Conservation (phyloP, 2,329 filamentous ascomycete genomes). For the Fusarium dimerum region DNA sequence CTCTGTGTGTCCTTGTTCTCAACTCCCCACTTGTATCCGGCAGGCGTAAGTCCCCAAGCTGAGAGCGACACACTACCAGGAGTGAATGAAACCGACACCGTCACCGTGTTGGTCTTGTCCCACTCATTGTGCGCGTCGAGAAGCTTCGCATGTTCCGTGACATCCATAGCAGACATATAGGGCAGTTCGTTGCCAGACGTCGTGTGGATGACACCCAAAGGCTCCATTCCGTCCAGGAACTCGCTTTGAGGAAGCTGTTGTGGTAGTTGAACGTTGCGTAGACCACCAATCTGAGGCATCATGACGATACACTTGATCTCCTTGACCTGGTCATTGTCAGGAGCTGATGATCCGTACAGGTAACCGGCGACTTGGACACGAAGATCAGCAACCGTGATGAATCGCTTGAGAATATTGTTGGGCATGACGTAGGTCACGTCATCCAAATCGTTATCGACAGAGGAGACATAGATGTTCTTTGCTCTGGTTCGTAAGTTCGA, state of each 20-base stretch:
- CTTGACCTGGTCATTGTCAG: conserved; percentile 95
- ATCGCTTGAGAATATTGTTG: conserved; percentile 97
- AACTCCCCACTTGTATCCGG: conserved; percentile 94
- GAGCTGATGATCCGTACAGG: conserved; percentile 87
- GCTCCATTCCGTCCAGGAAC: conserved; percentile 82
- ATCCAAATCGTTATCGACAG: conserved; percentile 87
- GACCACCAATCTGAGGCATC: conserved; percentile 93
- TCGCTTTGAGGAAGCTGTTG: conserved; percentile 91
- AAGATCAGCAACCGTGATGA: conserved; percentile 95
- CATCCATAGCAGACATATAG: conserved; percentile 94
- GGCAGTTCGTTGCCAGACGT: conserved; percentile 91
- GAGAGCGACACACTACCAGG: conserved; percentile 93
- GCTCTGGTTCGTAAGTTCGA: conserved; percentile 90
- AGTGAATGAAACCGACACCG: conserved; percentile 94
- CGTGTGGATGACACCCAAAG: conserved; percentile 93
- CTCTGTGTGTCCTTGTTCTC: conserved; percentile 93
- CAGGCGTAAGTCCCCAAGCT: conserved; percentile 88
- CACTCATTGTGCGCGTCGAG: conserved; percentile 72
- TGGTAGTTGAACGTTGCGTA: conserved; percentile 87
- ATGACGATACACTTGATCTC: conserved; percentile 96
- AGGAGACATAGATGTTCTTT: conserved; percentile 99
- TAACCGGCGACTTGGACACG: conserved; percentile 96
- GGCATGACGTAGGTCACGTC: conserved; percentile 98
- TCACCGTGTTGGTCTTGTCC: conserved; percentile 85
- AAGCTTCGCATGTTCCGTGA: conserved; percentile 88